These are phyloP conservation scores for Phytophthora pseudosyringae DNA, from an alignment of 352 stramenopile species.

Conservation along the genomic window DNA sequence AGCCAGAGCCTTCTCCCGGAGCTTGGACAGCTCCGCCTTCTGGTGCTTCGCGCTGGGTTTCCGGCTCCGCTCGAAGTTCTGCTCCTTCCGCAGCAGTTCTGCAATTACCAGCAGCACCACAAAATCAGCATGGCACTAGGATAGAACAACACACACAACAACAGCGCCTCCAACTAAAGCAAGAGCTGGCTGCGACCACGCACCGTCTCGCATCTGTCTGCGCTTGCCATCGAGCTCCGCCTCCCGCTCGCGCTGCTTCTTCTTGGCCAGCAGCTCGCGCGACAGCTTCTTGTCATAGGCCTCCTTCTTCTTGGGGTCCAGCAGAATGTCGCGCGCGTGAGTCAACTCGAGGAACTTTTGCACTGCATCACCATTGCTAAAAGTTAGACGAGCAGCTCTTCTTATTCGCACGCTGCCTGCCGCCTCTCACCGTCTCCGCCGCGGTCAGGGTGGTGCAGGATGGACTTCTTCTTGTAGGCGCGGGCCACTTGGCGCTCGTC, in stretches of 20 bases:
- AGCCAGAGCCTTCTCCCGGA: constrained; percentile 60
- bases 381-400: constrained; percentile 7
- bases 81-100: constrained; percentile 76
- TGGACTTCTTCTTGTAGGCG: constrained; percentile 86
- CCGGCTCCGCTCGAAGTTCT: constrained; percentile 43
- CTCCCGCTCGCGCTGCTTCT: constrained; percentile 72
- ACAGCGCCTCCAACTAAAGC: neutral
- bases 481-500: constrained; percentile 76
- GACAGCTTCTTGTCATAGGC: constrained; percentile 85
- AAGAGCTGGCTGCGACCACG: neutral
- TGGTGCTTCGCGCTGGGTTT: constrained; percentile 41
- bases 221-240: constrained; percentile 63
- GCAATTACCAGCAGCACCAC: constrained; percentile 1
- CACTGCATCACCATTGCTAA: constrained; percentile 39
- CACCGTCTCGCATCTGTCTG: constrained; percentile 70
- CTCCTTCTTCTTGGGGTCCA: constrained; percentile 83
- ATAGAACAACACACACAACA: neutral
- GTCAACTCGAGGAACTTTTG: constrained; percentile 87
- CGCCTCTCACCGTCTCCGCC: constrained; percentile 67
- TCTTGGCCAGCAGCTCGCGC: constrained; percentile 63
- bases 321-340: constrained; percentile 72
- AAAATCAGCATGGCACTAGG: neutral
- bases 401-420: neutral
- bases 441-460: constrained; percentile 80
- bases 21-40: constrained; percentile 57